phyloP scores from a whole-genome alignment of 1,284 basidiomycete genomes.

The Cryptococcus sp. region DNA sequence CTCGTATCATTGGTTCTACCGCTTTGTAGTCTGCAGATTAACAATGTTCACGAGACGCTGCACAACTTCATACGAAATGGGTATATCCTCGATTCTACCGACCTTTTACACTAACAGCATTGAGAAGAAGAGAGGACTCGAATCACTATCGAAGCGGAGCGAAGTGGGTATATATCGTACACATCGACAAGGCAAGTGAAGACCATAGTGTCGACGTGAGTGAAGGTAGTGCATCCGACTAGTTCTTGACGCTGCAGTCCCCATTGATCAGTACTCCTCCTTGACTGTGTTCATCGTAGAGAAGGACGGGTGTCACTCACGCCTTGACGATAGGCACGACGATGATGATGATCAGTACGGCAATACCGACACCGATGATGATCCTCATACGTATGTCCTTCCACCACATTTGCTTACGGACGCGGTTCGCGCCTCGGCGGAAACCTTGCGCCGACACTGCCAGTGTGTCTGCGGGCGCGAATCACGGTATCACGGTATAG shows the following conservation, averaged over 20 bases:
- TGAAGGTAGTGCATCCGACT: no score
- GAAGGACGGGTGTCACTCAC: constrained; percentile 30
- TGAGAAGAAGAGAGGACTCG: no score
- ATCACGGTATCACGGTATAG: no score
- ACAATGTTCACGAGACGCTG: background rate
- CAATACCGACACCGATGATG: constrained; percentile 76
- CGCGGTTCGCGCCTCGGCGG: constrained; percentile 92
- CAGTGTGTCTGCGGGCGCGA: constrained; percentile 87
- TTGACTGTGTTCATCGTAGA: no score
- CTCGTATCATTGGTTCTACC: no score
- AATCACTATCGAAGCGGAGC: no score
- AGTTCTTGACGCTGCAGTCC: constrained; percentile 3
- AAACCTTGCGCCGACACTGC: constrained; percentile 99
- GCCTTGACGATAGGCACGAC: constrained; percentile 88
- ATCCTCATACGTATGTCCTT: constrained; percentile 83
- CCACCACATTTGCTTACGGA: constrained; percentile 93
- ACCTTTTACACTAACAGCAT: no score
- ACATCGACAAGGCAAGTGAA: no score
- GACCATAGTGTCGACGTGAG: no score
- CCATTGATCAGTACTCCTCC: background rate
- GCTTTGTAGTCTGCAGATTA: no score
- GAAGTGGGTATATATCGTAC: no score
- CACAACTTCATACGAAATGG: background rate
- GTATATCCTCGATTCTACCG: no score
- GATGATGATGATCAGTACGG: constrained; percentile 88